Conservation (phyloP, 2,329 filamentous ascomycete genomes). For the Metarhizium guizhouense region DNA sequence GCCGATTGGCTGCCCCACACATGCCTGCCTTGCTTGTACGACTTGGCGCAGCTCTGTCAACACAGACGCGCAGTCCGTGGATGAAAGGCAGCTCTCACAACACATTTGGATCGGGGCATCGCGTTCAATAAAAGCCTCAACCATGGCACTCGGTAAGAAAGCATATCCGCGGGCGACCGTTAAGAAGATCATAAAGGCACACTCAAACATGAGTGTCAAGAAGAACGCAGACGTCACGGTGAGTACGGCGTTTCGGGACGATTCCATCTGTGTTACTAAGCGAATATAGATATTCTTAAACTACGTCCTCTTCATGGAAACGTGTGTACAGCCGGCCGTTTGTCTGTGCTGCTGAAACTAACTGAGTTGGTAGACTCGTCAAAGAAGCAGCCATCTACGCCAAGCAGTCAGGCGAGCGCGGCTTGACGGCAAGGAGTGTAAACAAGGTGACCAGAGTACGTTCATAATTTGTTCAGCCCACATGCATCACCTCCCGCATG, state of each 20-base stretch:
- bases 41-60: too few relatives aligned
- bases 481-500: background rate
- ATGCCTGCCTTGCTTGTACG: too few relatives aligned
- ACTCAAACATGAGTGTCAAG: conserved; percentile 69
- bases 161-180: conserved; percentile 76
- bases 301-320: conserved; percentile 73
- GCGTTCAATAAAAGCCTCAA: background rate
- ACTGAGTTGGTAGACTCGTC: conserved; percentile 48
- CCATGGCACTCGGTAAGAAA: conserved; percentile 48
- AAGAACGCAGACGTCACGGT: conserved; percentile 84
- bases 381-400: conserved; percentile 72
- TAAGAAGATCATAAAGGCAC: conserved; percentile 84
- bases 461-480: conserved; percentile 16
- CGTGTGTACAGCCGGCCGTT: conserved; percentile 26
- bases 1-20: background rate
- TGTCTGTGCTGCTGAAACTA: conserved; percentile 1
- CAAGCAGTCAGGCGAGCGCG: conserved; percentile 64
- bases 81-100: too few relatives aligned
- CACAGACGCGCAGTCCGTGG: too few relatives aligned
- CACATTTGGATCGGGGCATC: background rate
- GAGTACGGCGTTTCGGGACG: conserved; percentile 13
- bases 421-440: conserved; percentile 65
- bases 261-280: conserved; percentile 14
- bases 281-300: conserved; percentile 65
- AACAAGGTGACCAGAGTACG: conserved; percentile 66